A percentile compares a stretch with the other conserved stretches of the same genome.
phyloP scores from a whole-genome alignment of 495 filamentous ascomycete genomes.

The Aspergillus sparsus region DNA sequence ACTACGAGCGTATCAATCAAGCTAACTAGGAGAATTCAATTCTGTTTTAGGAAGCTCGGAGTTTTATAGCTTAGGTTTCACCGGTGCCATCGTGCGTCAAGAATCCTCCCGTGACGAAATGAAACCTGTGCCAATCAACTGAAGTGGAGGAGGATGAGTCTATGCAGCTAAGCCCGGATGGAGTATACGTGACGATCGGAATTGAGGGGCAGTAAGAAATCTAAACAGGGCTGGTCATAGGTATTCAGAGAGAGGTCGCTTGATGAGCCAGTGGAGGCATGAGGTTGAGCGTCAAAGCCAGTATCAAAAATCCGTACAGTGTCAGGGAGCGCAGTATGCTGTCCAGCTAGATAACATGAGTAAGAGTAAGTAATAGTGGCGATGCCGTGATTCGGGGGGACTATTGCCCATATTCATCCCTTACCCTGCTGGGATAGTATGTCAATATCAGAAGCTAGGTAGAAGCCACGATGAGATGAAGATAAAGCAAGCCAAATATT shows the following conservation, averaged over 20 bases:
- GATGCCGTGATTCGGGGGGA: neutral
- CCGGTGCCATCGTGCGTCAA: too few species aligned
- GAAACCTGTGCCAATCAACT: too few species aligned
- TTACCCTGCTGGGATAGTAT: neutral
- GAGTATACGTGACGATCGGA: neutral
- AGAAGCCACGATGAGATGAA: neutral
- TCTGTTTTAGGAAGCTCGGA: neutral
- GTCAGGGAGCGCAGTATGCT: neutral
- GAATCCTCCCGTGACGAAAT: too few species aligned
- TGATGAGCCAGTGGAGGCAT: neutral
- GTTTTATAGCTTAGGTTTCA: neutral
- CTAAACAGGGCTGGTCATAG: neutral
- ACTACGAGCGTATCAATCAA: neutral
- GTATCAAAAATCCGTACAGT: neutral
- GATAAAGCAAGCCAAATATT: neutral
- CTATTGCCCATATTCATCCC: neutral
- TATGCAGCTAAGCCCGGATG: neutral
- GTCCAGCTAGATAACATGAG: neutral
- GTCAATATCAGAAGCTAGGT: neutral
- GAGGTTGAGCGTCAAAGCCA: neutral
- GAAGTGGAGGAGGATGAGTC: too few species aligned
- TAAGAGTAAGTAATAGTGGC: neutral
- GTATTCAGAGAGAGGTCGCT: neutral
- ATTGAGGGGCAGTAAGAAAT: neutral
- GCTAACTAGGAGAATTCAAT: neutral